Base-by-base conservation (phyloP, 768 basidiomycete species). In the Brasilioporus rufonigricans region DNA sequence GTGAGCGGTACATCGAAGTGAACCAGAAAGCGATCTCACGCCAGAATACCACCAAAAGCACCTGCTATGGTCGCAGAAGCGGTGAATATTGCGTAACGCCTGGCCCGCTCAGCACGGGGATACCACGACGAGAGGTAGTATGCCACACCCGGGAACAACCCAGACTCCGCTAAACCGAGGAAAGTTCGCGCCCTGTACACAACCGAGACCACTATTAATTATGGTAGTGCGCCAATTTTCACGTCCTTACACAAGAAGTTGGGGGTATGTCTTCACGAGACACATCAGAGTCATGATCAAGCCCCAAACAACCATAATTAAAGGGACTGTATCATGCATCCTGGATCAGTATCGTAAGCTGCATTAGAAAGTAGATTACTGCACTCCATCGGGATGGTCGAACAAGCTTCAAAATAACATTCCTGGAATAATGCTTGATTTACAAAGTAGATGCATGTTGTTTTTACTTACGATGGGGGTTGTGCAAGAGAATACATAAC, bases 51-150 rank as follows among this genome's bases (percentile, higher is more conserved):
- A 45, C 79, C 74, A 60, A 71, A 81, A 52, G 71, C 68, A 35
- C 75, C 83, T 24, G 81, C 78, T 44, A 80, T 55, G 2, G 81
- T 83, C 16, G 83, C 81, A 45, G 81, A 80, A 16, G 79, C 78
- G 66, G 80, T 77, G 73, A 87, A 85, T 16, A 85, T 65, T 1
- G 84, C 81, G 33, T 82, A 73, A 35, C 85, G 78, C 55, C 69
- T 70, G 13, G 79, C 83, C 43, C 79, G 79, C 61, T 86, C 84
- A 38, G 72, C 68, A 40, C 80, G 73, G 10, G 81, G 76, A 64
- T 89, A 82, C 84, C 83, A 86, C 44, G 78, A 66, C 3, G 80
- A 80, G 31, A 84, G 63, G 31, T 73, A 76, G 56, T 70, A 80
- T 14, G 71, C 62, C 46, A 76, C 63, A 3, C 73, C 74, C 0